These are phyloP conservation scores for Isochrysis galbana DNA, from an alignment of 78 protist species.

Conservation along the genomic window DNA sequence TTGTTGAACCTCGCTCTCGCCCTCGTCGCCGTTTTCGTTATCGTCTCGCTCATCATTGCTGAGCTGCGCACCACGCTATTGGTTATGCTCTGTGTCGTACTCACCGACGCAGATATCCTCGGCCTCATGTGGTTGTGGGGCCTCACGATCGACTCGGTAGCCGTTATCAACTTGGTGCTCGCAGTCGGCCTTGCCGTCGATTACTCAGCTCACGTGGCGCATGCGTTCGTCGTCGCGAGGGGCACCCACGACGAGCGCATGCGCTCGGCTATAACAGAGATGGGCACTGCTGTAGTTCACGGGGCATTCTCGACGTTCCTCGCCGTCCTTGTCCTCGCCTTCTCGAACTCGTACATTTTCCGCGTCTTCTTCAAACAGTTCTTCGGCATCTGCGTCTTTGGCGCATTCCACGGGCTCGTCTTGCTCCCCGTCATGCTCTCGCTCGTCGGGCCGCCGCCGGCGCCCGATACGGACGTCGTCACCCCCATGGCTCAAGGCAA, in stretches of 20 bases:
- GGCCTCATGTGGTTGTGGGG: constrained; percentile 44
- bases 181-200: constrained; percentile 51
- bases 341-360: constrained; percentile 44
- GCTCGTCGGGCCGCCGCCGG: constrained; percentile 37
- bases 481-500: no score
- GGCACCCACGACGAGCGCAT: not conserved
- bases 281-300: constrained; percentile 42
- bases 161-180: constrained; percentile 37
- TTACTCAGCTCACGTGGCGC: constrained; percentile 58
- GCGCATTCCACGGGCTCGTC: not conserved
- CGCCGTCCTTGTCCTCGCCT: constrained; percentile 44
- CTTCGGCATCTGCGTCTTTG: constrained; percentile 5
- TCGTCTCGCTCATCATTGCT: not conserved
- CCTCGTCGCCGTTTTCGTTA: constrained; percentile 19
- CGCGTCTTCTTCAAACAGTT: constrained; percentile 43
- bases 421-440: constrained; percentile 47
- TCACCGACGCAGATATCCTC: constrained; percentile 11
- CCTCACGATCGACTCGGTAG: constrained; percentile 40
- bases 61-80: constrained; percentile 8
- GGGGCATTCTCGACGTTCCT: constrained; percentile 58
- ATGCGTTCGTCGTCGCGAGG: constrained; percentile 16
- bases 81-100: constrained; percentile 3
- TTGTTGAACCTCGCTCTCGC: not conserved
- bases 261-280: not conserved
- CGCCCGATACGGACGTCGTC: no score